Base-by-base conservation (phyloP, 116 monocot genomes). In the Papilionanthe hybrid region DNA sequence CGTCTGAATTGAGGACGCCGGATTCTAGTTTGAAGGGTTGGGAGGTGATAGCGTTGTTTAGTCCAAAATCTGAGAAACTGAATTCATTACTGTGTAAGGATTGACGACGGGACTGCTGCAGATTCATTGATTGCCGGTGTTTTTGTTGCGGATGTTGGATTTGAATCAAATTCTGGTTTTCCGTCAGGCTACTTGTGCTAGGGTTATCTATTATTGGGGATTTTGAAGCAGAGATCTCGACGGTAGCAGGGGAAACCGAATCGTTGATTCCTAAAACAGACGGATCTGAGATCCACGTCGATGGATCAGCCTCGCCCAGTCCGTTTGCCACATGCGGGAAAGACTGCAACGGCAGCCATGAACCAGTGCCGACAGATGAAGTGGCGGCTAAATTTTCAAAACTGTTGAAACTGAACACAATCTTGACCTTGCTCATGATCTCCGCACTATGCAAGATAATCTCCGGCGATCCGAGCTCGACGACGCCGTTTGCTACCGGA, bases 401-500 rank as follows among this genome's bases (percentile, higher is more conserved):
- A 41, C 42, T 50, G 75, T 68, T 79, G 75, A 86, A 82, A 74
- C 75, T 79, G 76, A 86, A 86, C 76, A 86, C 77, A 29, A 80
- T 9, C 41, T 75, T 80, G 41, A 86, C 58, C 69, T 77, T 83
- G 50, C 13, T 69, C 80, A 83, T 83, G 56, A 80, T 76, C 42
- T 86, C 83, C 5, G 77, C 22, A 73, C 80, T 86, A 1, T 82
- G 73, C 50, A 72, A 72, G 49, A 86, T 77, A 44, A 80, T 27
- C 23, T 80, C 80, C 20, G 86, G 83, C 56, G 86, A 86, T 27
- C 86, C 86, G 41, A 86, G 86, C 83, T 86, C 86, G 20, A 86
- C 73, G 5, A 86, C 86, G 55, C 86, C 86, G 72, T 23, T 78
- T 10, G 77, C 83, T 12, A 86, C 80, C 0, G 86, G 86, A 37